Evolutionary conservation across 192 early-diverging fungal species (phyloP).

Genomic region (Geosiphon pyriformis): DNA sequence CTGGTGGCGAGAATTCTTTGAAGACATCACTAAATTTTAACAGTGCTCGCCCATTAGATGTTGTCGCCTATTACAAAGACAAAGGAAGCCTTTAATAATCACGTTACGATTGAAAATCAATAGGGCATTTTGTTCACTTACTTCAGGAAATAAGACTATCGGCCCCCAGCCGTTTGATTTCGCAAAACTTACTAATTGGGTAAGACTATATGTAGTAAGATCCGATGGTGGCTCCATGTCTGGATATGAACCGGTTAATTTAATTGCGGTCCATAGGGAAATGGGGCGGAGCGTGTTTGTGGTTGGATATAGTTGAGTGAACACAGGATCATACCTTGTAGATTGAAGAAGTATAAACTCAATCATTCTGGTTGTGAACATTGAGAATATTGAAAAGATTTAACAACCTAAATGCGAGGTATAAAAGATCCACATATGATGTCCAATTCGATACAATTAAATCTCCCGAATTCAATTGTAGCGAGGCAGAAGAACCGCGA

Average conservation of each 20-base stretch:
- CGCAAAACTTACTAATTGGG: conserved; percentile 37
- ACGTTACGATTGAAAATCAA: no score
- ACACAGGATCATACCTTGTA: conserved; percentile 55
- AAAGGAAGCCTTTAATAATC: no score
- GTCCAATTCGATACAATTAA: conserved; percentile 76
- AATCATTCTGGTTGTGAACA: no score
- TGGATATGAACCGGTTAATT: conserved; percentile 40
- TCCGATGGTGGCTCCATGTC: conserved; percentile 29
- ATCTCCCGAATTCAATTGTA: conserved; percentile 52
- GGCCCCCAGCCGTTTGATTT: conserved; percentile 44
- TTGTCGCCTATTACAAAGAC: conserved; percentile 54
- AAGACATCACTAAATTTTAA: conserved; percentile 74
- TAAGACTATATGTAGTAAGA: conserved; percentile 33
- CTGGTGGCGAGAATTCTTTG: conserved; percentile 47
- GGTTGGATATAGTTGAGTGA: conserved; percentile 46
- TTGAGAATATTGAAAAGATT: not conserved
- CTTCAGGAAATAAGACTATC: conserved; percentile 66
- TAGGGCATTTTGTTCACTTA: no score
- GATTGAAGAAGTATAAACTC: conserved; percentile 18
- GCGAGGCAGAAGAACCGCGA: conserved; percentile 22
- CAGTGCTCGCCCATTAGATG: conserved; percentile 80
- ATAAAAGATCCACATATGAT: conserved; percentile 81
- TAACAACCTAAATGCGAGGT: conserved; percentile 57
- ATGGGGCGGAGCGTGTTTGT: conserved; percentile 47
- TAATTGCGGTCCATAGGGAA: conserved; percentile 53